Evolutionary conservation across 257 asterid genomes (phyloP), one percentile per base, ranked within the genome.

Genomic region (Solanum piurae): DNA sequence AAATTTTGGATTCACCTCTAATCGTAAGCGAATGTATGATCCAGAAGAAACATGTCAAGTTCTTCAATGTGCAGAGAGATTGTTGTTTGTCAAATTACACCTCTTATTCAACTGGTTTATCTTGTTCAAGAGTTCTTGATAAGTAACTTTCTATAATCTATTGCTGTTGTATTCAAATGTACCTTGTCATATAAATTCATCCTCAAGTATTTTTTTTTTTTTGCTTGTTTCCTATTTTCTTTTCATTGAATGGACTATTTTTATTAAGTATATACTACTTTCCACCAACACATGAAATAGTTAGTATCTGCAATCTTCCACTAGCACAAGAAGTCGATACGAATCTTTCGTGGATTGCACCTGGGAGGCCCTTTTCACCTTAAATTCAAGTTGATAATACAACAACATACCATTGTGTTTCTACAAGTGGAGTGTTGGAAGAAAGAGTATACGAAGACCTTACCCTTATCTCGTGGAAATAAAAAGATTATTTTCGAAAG

Each of bases 391-490:
- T 49, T 49, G 21, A 14, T 49, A 49, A 49, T 49, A 49, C 58
- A 13, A 46, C 23, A 16, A 55, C 64, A 55, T 18, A 18, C 64
- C 64, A 6, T 6, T 55, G n/a, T 55, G 23, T 18, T 18, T 55
- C 4, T 18, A 55, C 10, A 20, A 55, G 12, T 55, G 5, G 10
- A 20, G 5, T 55, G 0, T 62, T 25, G 5, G 3, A 62, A 62
- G 7, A n/a, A 23, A n/a, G 1, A 23, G 27, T 60, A 60, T 9
- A 9, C 0, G 4, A 0, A 25, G 5, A n/a, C 4, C 4, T 64
- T 64, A 64, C 4, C 1, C 9, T n/a, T 11, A 25, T 66, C 4
- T 25, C 0, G 3, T 25, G 0, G 0, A 25, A 5, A 66, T 25
- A 66, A 66, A 66, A 1, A 1, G 4, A 12, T 12, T 66, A 6